Base-by-base conservation (phyloP, 163 green algal species). In the Chlamydomonas reinhardtii region DNA sequence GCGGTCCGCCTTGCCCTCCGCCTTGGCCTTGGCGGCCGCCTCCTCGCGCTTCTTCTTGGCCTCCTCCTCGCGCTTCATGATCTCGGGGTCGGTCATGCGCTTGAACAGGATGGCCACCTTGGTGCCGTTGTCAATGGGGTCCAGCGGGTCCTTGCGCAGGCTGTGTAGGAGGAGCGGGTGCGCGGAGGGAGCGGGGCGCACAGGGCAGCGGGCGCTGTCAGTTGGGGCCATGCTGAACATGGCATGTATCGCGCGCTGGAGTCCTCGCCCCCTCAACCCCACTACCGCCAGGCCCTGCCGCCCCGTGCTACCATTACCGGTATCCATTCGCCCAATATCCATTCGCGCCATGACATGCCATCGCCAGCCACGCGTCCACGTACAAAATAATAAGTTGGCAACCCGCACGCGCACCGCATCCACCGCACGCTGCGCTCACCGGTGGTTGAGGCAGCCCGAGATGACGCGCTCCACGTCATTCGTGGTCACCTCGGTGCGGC, bases 131-230 rank as follows among this genome's bases (percentile, higher is more conserved):
- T 99, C 97, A 74, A 99, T 98, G 73, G 93, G 89, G 88, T 99
- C 96, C 83, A 99, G 89, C 0, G 94, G 93, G 88, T 99, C 97
- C 92, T 99, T 99, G 56, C 97, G 93, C 90, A 99, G 89, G 73
- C 96, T 95, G 91, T 79, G 83, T 31, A 29, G 8, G 16, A n/a
- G 32, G 9, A 71, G 31, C 22, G 17, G 5, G 12, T 4, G 61
- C 22, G 61, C 25, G 25, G 62, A 16, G 48, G 24, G 25, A 37
- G 66, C 25, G 43, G 48, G 15, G 20, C 14, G 59, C 11, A n/a
- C 59, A 27, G 56, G 3, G 9, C 17, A 56, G 37, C 9, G 16
- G 20, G 15, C 43, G 71, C 34, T 2, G 71, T 61, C 34, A 76
- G 71, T n/a, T n/a, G n/a, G n/a, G n/a, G n/a, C n/a, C n/a, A n/a